phyloP scores from a whole-genome alignment of 768 basidiomycete genomes.

The Ramaria rubella region DNA sequence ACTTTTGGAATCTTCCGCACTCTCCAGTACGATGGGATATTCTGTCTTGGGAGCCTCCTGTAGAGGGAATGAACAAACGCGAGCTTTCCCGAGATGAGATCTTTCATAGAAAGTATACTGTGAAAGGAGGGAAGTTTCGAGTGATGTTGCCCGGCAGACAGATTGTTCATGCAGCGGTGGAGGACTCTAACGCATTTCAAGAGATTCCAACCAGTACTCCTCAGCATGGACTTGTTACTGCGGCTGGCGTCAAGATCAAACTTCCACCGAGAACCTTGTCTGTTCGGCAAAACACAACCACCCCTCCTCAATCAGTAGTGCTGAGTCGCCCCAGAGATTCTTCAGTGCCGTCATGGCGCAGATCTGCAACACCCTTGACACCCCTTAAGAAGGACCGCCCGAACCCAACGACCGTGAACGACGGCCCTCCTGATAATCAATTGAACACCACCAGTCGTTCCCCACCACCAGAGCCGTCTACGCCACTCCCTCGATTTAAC shows the following conservation, averaged over 20 bases:
- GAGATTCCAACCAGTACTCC: neutral
- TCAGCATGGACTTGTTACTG: conserved; percentile 1
- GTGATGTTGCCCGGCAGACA: conserved; percentile 32
- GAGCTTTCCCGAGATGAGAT: conserved; percentile 61
- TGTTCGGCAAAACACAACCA: neutral
- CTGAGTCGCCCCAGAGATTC: conserved; percentile 29
- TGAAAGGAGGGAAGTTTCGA: conserved; percentile 25
- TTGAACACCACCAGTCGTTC: conserved; percentile 60
- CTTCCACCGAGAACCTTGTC: neutral
- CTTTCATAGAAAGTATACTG: conserved; percentile 45
- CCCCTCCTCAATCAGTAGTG: conserved; percentile 11
- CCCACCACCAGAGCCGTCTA: conserved; percentile 48
- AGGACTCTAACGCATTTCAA: neutral
- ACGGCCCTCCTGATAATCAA: conserved; percentile 13
- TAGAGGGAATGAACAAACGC: conserved; percentile 53
- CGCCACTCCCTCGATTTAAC: neutral
- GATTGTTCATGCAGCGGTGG: conserved; percentile 1
- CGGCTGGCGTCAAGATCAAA: conserved; percentile 8
- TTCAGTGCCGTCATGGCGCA: conserved; percentile 36
- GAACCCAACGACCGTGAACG: neutral
- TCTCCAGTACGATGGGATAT: conserved; percentile 51
- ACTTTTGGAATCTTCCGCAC: conserved; percentile 33
- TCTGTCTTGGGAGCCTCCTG: conserved; percentile 65
- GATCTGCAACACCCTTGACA: conserved; percentile 18
- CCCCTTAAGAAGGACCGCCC: conserved; percentile 13